Evolutionary conservation across 169 alveolate species (phyloP), one percentile per base, ranked within the genome.

Genomic region (Cystoisospora suis): DNA sequence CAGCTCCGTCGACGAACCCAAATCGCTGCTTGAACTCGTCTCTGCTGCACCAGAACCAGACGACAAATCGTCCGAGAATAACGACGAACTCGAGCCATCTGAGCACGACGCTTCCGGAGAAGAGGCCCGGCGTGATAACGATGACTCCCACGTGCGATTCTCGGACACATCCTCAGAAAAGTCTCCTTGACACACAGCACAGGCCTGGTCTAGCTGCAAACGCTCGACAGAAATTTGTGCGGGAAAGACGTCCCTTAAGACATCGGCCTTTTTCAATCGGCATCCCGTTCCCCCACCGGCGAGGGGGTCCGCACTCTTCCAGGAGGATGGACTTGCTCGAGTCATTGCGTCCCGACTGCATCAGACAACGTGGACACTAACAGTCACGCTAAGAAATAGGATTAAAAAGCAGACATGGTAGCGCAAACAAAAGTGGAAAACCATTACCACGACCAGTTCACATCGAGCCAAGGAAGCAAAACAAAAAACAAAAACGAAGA

Each of bases 21-120:
- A 42, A 34, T 23, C 40, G 69, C 56, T 36, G 69, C 45, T 45
- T 42, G 42, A 44, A 6, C 69, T 45, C 61, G 34, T 34, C 87
- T 9, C 79, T n/a, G 79, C 79, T 65, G 40, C 79, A 27, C 42
- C 79, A 27, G 79, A n/a, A n/a, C n/a, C n/a, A n/a, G n/a, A n/a
- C n/a, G 29, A 17, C 29, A 17, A 17, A 23, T 23, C 23, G 65
- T 23, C 15, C 23, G 65, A 15, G 23, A 23, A 17, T 15, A 15
- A 15, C 23, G 15, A 17, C 23, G 65, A 53, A 17, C 15, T 53
- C 29, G 29, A 53, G 29, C 65, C 65, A 53, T 53, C 65, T 23
- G 65, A 17, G 65, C 29, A 17, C 65, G 65, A 23, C 23, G 65
- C 65, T 53, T 23, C 65, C 65, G 65, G 29, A 53, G 65, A 15